Evolutionary conservation across 805 yeast species (phyloP).

Genomic region (Cyberlindnera euphorbiiphila): DNA sequence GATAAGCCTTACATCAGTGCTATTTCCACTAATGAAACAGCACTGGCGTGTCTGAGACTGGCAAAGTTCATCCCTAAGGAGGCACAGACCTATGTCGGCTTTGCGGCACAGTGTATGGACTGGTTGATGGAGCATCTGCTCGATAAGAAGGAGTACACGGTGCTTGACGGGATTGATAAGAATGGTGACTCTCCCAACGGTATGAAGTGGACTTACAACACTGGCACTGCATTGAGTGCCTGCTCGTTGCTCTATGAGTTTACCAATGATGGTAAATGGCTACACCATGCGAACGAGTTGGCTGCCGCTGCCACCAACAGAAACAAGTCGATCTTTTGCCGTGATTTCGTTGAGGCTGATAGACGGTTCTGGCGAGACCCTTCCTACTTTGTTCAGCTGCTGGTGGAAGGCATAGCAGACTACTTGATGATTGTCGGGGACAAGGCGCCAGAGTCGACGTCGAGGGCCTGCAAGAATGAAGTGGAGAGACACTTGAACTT

Average conservation of each 20-base stretch:
- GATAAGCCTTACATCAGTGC: constrained; percentile 56
- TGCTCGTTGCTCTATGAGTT: constrained; percentile 44
- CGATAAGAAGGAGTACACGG: constrained; percentile 51
- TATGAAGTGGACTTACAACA: constrained; percentile 63
- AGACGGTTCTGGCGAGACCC: constrained; percentile 63
- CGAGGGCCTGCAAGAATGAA: constrained; percentile 34
- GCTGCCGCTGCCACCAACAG: constrained; percentile 60
- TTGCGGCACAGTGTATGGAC: constrained; percentile 56
- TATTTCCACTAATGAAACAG: constrained; percentile 66
- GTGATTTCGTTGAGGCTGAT: constrained; percentile 46
- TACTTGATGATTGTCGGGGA: constrained; percentile 48
- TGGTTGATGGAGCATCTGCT: constrained; percentile 51
- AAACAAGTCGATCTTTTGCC: constrained; percentile 53
- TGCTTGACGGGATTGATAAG: constrained; percentile 54
- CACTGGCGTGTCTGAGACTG: constrained; percentile 55
- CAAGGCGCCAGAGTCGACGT: constrained; percentile 33
- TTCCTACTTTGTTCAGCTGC: constrained; percentile 58
- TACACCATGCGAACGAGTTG: constrained; percentile 26
- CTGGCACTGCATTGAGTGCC: constrained; percentile 61
- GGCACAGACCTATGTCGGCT: constrained; percentile 43
- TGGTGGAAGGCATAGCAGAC: constrained; percentile 67
- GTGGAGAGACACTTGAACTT: constrained; percentile 51
- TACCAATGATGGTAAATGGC: constrained; percentile 51
- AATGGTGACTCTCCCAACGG: constrained; percentile 40
- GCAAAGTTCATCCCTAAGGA: constrained; percentile 51